phyloP scores from a whole-genome alignment of 164 flowering plant genomes.

The Annona cherimola region DNA sequence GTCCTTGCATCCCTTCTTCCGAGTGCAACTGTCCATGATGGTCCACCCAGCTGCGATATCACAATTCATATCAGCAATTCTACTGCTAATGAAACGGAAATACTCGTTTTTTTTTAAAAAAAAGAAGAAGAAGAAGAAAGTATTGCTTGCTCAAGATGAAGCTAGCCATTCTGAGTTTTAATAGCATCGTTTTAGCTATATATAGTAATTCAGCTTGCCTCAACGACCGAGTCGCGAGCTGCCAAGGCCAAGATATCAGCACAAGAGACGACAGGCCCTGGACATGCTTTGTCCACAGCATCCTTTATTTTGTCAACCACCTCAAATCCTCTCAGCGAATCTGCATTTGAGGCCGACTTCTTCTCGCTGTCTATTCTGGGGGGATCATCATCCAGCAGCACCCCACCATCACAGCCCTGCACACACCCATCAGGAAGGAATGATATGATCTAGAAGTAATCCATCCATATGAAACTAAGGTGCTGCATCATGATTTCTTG shows the following conservation, averaged over 20 bases:
- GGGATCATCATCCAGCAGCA: conserved; percentile 42
- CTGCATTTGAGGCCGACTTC: conserved; percentile 26
- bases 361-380: conserved; percentile 31
- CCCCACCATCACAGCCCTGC: conserved; percentile 64
- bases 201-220: conserved; percentile 16
- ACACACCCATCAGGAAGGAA: neutral
- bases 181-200: no score
- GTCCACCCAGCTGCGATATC: conserved; percentile 20
- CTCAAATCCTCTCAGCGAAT: conserved; percentile 43
- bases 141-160: no score
- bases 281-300: conserved; percentile 30
- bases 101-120: no score
- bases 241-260: conserved; percentile 46
- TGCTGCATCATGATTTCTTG: no score
- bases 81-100: neutral
- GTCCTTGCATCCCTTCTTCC: conserved; percentile 33
- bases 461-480: neutral
- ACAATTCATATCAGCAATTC: neutral
- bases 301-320: conserved; percentile 36
- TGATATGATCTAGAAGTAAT: neutral
- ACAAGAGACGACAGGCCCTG: conserved; percentile 41
- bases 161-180: no score
- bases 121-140: no score
- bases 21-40: conserved; percentile 23
- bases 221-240: conserved; percentile 34